A percentile compares a stretch with the other conserved stretches of the same genome.
Conservation (phyloP, 495 filamentous ascomycete species). For the Neurospora tetrasperma region DNA sequence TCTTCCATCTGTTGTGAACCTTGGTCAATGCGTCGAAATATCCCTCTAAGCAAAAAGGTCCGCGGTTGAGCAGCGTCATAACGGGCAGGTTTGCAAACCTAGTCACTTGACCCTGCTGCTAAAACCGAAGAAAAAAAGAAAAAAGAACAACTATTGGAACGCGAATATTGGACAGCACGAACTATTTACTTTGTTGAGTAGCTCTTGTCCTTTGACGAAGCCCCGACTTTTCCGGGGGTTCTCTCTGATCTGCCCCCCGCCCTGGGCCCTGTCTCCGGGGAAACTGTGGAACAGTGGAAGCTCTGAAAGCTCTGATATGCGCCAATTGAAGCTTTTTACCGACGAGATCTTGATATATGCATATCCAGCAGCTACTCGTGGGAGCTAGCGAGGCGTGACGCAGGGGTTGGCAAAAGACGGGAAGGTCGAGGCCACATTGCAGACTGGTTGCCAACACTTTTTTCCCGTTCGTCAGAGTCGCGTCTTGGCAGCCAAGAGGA, state of each 20-base stretch:
- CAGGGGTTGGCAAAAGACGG: background rate
- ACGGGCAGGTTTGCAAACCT: background rate
- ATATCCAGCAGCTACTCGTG: background rate
- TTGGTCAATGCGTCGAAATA: background rate
- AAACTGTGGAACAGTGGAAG: background rate
- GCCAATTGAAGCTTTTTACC: background rate
- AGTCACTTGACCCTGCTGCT: background rate
- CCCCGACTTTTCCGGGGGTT: background rate
- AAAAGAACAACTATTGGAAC: background rate
- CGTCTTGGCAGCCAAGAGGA: background rate
- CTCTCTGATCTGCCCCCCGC: background rate
- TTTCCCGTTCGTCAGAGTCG: background rate
- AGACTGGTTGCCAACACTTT: background rate
- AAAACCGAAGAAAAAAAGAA: background rate
- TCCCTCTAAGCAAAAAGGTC: background rate
- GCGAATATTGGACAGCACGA: background rate
- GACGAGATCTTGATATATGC: background rate
- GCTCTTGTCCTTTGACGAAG: background rate
- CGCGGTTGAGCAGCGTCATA: background rate
- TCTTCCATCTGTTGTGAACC: background rate
- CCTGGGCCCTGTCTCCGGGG: background rate
- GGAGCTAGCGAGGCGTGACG: background rate
- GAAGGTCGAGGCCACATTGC: constrained; percentile 15
- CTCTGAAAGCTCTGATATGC: background rate
- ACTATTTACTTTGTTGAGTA: background rate